Base-by-base conservation (phyloP, 768 basidiomycete species). In the Hemileccinum impolitum region DNA sequence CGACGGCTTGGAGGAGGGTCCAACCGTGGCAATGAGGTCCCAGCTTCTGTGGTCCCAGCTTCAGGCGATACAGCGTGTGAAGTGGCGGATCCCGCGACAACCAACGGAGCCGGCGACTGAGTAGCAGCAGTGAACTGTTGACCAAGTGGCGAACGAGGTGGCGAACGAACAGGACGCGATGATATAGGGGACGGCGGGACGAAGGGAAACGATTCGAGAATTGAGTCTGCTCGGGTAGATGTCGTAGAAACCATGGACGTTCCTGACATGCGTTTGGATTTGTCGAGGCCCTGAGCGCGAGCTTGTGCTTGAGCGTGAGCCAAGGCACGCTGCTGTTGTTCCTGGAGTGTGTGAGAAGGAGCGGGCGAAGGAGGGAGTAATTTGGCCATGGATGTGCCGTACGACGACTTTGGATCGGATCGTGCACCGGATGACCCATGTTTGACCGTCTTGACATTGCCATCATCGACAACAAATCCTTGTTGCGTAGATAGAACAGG, bases 171-270 rank as follows among this genome's bases (percentile, higher is more conserved):
- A 10, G 88, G 89, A 45, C 85, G 75, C 56, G 87, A 81, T n/a
- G 88, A 90, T 51, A 92, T 90, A 6, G 90, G 90, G 8, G 89
- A 90, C 1, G 90, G 90, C 19, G 90, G 90, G 9, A 93, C 89
- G 63, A 93, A 91, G 31, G 87, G 88, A 75, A 93, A 93, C 13
- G 81, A 84, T 66, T 90, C 90, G 23, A 92, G 75, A 56, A 92
- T 89, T 3, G 89, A 91, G 62, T 92, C 89, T 23, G 88, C 87
- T 42, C 79, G 78, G 3, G 85, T 85, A 10, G 86, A 86, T 13
- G 85, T 71, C 12, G 80, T 80, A 28, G 84, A 85, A 48, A 84
- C 66, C 41, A 81, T 78, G 26, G 87, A 90, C 6, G 81, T 80
- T 48, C 77, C 79, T 6, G 88, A 85, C 53, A 80, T 75, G 46